A percentile compares a stretch with the other conserved stretches of the same genome.
These are phyloP conservation scores for Vitis hybrid DNA, from an alignment of 177 flowering plant genomes.

Conservation along the genomic window DNA sequence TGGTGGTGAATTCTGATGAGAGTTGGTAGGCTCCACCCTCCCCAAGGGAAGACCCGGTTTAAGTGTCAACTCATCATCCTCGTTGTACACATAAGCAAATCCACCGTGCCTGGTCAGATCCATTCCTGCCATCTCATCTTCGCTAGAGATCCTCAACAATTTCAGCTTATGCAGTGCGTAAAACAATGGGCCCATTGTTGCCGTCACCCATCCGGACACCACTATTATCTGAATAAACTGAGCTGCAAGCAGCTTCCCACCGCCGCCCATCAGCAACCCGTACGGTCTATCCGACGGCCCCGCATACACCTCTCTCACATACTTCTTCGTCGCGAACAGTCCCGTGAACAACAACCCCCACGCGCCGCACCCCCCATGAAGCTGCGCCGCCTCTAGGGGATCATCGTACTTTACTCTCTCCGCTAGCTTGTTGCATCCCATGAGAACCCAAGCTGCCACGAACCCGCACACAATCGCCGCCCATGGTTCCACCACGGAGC, in stretches of 20 bases:
- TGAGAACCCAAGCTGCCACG: conserved; percentile 49
- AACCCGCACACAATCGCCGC: conserved; percentile 55
- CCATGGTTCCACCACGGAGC: conserved; percentile 62
- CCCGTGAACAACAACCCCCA: conserved; percentile 55
- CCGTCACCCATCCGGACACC: conserved; percentile 44
- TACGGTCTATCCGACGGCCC: conserved; percentile 31
- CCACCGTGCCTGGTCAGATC: conserved; percentile 56
- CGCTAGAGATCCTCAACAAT: conserved; percentile 37
- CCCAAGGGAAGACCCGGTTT: too few relatives aligned
- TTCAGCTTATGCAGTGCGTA: conserved; percentile 30
- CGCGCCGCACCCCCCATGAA: conserved; percentile 57
- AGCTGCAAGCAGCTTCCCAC: conserved; percentile 44
- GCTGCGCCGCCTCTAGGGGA: conserved; percentile 55
- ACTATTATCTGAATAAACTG: conserved; percentile 41
- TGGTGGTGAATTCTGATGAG: too few relatives aligned
- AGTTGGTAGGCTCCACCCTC: too few relatives aligned
- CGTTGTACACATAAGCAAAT: conserved; percentile 49
- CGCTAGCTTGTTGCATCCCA: conserved; percentile 42
- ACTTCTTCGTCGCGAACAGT: conserved; percentile 31
- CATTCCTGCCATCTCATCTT: conserved; percentile 52
- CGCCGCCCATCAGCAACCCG: conserved; percentile 57
- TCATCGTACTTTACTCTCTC: conserved; percentile 42
- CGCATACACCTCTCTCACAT: conserved; percentile 44
- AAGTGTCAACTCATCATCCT: conserved; percentile 27
- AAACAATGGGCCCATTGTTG: conserved; percentile 49